Percentiles rank a stretch among this genome's conserved stretches.
Evolutionary conservation across 441 rosid genomes (phyloP).

Genomic region (Jatropha podagrica): DNA sequence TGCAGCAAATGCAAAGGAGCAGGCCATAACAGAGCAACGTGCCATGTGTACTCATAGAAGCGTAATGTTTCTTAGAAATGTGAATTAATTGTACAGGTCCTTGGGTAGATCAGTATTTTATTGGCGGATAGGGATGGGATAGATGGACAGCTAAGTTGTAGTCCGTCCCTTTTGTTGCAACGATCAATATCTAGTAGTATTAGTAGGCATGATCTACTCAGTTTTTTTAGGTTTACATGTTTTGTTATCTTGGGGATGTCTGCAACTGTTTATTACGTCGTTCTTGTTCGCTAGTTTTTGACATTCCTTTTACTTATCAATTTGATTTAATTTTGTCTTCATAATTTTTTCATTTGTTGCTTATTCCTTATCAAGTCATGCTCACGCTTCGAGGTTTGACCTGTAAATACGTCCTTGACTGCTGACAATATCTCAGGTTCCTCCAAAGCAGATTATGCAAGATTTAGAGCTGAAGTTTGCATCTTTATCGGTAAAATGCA

Average conservation of each 20-base stretch:
- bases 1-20: slow-evolving; percentile 57
- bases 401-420: background rate
- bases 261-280: background rate
- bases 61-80: slow-evolving; percentile 2
- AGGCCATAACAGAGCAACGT: slow-evolving; percentile 53
- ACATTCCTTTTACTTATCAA: background rate
- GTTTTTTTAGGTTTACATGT: background rate
- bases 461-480: background rate
- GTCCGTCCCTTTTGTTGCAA: background rate
- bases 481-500: background rate
- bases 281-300: background rate
- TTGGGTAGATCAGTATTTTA: slow-evolving; percentile 8
- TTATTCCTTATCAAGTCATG: background rate
- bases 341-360: background rate
- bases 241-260: background rate
- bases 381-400: background rate
- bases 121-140: slow-evolving; percentile 8
- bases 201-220: background rate
- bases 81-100: slow-evolving; percentile 11
- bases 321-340: too few species aligned
- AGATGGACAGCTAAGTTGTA: slow-evolving; percentile 1
- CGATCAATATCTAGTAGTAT: background rate
- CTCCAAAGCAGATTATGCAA: background rate
- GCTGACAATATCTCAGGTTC: background rate
- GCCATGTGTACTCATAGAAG: slow-evolving; percentile 35